Evolutionary conservation across 345 rosid genomes (phyloP).

Genomic region (Camelina hispida): DNA sequence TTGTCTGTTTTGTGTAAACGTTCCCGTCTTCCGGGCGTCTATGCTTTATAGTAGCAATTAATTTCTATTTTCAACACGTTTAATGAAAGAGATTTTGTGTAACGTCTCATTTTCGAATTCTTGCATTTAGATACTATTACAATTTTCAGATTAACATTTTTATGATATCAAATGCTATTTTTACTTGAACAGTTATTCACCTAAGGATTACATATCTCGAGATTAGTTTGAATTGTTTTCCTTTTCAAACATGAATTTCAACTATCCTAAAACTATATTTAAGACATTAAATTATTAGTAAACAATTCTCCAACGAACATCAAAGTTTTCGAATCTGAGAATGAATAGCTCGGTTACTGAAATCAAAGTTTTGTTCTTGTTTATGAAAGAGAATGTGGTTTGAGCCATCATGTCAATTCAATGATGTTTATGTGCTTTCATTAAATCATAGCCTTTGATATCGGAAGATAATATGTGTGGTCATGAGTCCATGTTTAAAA

Average conservation of each 20-base stretch:
- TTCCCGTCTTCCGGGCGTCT: background rate
- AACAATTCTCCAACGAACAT: slow-evolving; percentile 8
- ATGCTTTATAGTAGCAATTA: background rate
- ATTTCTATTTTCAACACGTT: background rate
- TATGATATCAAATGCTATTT: background rate
- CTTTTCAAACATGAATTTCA: background rate
- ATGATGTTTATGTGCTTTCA: background rate
- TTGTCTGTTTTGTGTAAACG: background rate
- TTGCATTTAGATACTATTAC: slow-evolving; percentile 2
- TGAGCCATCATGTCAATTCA: background rate
- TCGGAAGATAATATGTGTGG: background rate
- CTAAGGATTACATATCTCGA: background rate
- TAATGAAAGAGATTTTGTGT: slow-evolving; percentile 19
- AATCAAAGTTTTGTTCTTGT: slow-evolving; percentile 4
- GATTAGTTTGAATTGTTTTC: background rate
- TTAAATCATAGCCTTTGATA: background rate
- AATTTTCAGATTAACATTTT: background rate
- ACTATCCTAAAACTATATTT: background rate
- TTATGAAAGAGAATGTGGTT: background rate
- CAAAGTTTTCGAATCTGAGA: background rate
- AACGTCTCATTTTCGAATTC: background rate
- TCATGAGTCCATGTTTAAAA: background rate
- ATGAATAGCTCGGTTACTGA: slow-evolving; percentile 4
- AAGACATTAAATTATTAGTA: background rate
- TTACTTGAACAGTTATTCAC: background rate